Percentiles rank a stretch among this genome's conserved stretches.
Conservation (phyloP, 192 early-diverging fungal species). For the Phycomyces nitens region DNA sequence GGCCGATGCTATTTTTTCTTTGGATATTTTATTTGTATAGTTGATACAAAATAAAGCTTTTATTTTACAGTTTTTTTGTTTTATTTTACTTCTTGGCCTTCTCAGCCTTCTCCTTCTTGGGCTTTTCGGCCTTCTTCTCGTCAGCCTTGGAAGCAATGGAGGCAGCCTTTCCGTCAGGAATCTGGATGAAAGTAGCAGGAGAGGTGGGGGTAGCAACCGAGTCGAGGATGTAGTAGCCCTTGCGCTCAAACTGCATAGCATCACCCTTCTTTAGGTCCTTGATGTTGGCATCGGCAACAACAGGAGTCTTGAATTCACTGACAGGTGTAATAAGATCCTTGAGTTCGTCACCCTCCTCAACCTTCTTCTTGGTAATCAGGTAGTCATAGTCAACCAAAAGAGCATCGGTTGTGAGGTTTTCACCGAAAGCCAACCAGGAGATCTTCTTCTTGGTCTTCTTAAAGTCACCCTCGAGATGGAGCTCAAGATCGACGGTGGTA, state of each 20-base stretch:
- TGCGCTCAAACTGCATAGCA: conserved; percentile 95
- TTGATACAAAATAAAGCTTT: too few relatives aligned
- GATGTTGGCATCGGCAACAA: conserved; percentile 69
- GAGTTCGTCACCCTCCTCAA: conserved; percentile 88
- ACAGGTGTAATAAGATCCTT: conserved; percentile 79
- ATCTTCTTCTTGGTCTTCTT: conserved; percentile 99
- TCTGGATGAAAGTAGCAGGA: conserved; percentile 69
- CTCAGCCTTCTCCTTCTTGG: conserved; percentile 5
- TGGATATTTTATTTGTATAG: neutral
- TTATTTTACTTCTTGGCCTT: conserved; percentile 18
- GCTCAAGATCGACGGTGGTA: conserved; percentile 55
- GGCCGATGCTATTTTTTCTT: neutral
- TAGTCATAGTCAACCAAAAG: conserved; percentile 93
- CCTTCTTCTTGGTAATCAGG: conserved; percentile 96
- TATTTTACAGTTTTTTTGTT: too few relatives aligned
- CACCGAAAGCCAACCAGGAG: conserved; percentile 81
- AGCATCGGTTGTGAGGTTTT: conserved; percentile 56
- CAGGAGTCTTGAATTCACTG: conserved; percentile 72
- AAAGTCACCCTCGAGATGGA: conserved; percentile 93
- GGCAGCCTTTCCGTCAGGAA: conserved; percentile 90
- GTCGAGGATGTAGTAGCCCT: conserved; percentile 94
- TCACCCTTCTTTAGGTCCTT: conserved; percentile 54
- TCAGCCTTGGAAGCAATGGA: conserved; percentile 63
- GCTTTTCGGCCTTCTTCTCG: conserved; percentile 3
- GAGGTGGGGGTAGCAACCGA: conserved; percentile 44